Percentiles rank a stretch among this genome's conserved stretches.
These are phyloP conservation scores for Jamesozyma hellenica DNA, from an alignment of 805 yeast genomes.

Conservation along the genomic window DNA sequence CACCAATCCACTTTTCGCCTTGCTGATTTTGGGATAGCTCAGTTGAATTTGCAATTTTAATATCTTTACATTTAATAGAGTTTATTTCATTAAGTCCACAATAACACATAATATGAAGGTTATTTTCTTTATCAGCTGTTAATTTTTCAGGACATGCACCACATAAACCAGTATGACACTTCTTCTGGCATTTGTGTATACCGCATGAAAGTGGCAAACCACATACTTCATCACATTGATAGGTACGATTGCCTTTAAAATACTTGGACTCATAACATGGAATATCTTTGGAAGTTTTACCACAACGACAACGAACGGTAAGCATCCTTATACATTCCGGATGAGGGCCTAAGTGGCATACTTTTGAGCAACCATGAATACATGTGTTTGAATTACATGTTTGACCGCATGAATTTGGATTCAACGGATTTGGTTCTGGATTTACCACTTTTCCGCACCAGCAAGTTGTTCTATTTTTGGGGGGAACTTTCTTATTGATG, in stretches of 20 bases:
- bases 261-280: conserved; percentile 58
- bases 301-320: conserved; percentile 61
- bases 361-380: conserved; percentile 61
- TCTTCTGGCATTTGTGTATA: conserved; percentile 49
- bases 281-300: conserved; percentile 55
- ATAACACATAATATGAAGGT: conserved; percentile 45
- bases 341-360: conserved; percentile 89
- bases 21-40: conserved; percentile 26
- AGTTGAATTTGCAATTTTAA: conserved; percentile 28
- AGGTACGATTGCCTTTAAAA: conserved; percentile 38
- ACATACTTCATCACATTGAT: conserved; percentile 49
- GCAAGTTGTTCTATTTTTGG: conserved; percentile 44
- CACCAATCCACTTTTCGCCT: conserved; percentile 40
- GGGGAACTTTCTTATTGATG: conserved; percentile 39
- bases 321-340: conserved; percentile 72
- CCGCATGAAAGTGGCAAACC: conserved; percentile 59
- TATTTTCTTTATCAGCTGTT: conserved; percentile 4
- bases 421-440: conserved; percentile 47
- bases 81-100: conserved; percentile 52
- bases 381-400: conserved; percentile 58
- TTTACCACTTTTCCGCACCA: conserved; percentile 81
- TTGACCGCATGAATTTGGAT: conserved; percentile 86
- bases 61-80: conserved; percentile 35
- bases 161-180: conserved; percentile 77
- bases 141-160: conserved; percentile 54